phyloP scores from a whole-genome alignment of 306 rosid genomes.

The Hippophae gyantsensis region DNA sequence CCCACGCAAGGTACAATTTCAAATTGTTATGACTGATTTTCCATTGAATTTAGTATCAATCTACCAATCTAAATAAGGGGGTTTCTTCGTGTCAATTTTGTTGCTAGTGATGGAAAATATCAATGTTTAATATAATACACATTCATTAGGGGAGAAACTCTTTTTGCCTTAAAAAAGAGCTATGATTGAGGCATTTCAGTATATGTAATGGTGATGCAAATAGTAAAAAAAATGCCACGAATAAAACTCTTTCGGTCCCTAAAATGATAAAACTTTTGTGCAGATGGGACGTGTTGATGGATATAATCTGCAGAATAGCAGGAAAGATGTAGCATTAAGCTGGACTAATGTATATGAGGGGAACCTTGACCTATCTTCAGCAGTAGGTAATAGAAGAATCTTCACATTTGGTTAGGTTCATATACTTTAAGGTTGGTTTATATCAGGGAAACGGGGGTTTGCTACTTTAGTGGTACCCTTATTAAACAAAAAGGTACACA shows the following conservation, averaged over 20 bases:
- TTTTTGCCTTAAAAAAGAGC: too few species aligned
- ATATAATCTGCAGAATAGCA: slow-evolving; percentile 43
- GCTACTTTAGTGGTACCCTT: too few species aligned
- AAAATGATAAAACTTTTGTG: slow-evolving; percentile 18
- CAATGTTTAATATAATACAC: too few species aligned
- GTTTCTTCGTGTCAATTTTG: not conserved
- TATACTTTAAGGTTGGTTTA: not conserved
- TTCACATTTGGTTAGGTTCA: not conserved
- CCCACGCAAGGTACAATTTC: slow-evolving; percentile 65
- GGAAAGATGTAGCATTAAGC: slow-evolving; percentile 53
- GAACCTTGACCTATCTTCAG: slow-evolving; percentile 32
- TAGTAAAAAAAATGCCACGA: not conserved
- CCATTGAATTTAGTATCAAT: slow-evolving; percentile 3
- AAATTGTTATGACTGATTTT: slow-evolving; percentile 15
- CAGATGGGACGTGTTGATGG: slow-evolving; percentile 98
- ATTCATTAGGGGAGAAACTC: too few species aligned
- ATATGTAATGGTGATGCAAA: not conserved
- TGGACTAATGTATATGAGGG: slow-evolving; percentile 72
- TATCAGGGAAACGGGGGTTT: not conserved
- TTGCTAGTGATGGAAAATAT: not conserved
- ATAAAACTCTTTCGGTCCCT: slow-evolving; percentile 4
- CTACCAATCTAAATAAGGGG: not conserved
- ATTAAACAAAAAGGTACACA: too few species aligned
- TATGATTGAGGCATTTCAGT: too few species aligned
- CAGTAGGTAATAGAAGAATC: slow-evolving; percentile 35